A percentile compares a stretch with the other conserved stretches of the same genome.
Conservation (phyloP, 148 eudicot genomes). For the Amaranthus hypochondriacus region DNA sequence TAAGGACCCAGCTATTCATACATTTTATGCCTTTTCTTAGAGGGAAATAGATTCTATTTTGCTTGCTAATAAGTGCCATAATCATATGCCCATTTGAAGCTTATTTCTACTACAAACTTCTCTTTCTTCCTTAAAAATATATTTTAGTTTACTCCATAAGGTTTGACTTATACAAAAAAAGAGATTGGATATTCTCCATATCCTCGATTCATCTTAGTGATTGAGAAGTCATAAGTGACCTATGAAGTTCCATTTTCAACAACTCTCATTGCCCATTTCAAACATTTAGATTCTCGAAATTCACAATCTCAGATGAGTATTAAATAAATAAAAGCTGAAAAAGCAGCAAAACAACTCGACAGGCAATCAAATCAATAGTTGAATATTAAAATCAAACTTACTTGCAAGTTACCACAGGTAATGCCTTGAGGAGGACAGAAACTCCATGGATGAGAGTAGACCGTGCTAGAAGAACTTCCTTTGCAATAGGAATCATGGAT, state of each 20-base stretch:
- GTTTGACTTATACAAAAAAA: no score
- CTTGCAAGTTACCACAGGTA: slow-evolving; percentile 77
- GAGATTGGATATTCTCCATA: background rate
- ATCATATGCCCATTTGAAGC: no score
- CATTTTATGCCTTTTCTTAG: background rate
- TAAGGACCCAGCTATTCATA: background rate
- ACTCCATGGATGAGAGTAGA: slow-evolving; percentile 51
- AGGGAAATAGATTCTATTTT: background rate
- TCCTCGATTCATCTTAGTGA: background rate
- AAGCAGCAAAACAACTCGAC: background rate
- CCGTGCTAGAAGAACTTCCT: slow-evolving; percentile 59
- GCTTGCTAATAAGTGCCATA: background rate
- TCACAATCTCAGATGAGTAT: background rate
- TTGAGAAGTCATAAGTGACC: background rate
- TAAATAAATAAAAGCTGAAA: background rate
- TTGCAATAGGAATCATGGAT: slow-evolving; percentile 64
- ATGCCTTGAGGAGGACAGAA: slow-evolving; percentile 47
- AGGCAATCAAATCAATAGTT: background rate
- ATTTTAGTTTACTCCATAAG: background rate
- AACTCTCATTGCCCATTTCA: background rate
- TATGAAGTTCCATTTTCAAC: background rate
- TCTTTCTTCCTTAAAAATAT: background rate
- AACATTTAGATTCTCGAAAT: background rate
- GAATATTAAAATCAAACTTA: slow-evolving; percentile 21
- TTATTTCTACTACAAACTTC: background rate